Evolutionary conservation across 352 stramenopile species (phyloP).

Genomic region (Phytophthora vignae): DNA sequence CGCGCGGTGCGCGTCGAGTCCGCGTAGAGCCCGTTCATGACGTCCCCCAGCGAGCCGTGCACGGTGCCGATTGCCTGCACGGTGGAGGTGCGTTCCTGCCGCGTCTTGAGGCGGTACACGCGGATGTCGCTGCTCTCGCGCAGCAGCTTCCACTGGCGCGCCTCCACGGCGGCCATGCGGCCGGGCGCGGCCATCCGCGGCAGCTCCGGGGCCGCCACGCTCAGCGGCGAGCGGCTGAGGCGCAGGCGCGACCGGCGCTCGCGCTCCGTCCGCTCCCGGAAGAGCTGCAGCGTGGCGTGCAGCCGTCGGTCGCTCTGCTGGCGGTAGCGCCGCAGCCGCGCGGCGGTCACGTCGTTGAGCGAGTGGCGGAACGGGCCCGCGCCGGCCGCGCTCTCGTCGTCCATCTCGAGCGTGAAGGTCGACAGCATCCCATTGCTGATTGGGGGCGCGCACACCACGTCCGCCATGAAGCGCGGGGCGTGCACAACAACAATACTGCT

Average conservation of each 20-base stretch:
- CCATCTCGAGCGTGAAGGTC: slow-evolving; percentile 44
- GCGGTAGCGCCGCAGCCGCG: slow-evolving; percentile 57
- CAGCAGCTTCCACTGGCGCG: slow-evolving; percentile 73
- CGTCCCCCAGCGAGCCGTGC: slow-evolving; percentile 66
- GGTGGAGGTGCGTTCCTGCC: slow-evolving; percentile 51
- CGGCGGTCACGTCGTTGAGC: slow-evolving; percentile 50
- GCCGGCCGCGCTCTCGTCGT: slow-evolving; percentile 29
- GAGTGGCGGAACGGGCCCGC: slow-evolving; percentile 18
- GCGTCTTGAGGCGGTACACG: slow-evolving; percentile 59
- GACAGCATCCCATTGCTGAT: slow-evolving; percentile 42
- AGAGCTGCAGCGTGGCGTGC: slow-evolving; percentile 50
- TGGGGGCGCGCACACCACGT: slow-evolving; percentile 18
- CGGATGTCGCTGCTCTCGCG: slow-evolving; percentile 66
- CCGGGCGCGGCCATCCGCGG: too few relatives aligned
- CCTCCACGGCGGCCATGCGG: slow-evolving; percentile 5
- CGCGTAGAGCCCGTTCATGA: slow-evolving; percentile 84
- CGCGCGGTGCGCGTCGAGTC: slow-evolving; percentile 73
- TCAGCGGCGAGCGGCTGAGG: slow-evolving; percentile 22
- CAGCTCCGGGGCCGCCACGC: slow-evolving; percentile 7
- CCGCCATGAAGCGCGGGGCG: slow-evolving; percentile 17
- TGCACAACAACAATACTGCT: background rate
- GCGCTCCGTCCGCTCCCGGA: slow-evolving; percentile 57
- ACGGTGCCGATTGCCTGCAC: slow-evolving; percentile 72
- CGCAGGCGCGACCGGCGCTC: slow-evolving; percentile 31
- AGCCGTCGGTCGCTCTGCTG: slow-evolving; percentile 56